Percentiles rank a stretch among this genome's conserved stretches.
Conservation (phyloP, 495 filamentous ascomycete species). For the Tuber aestivum region DNA sequence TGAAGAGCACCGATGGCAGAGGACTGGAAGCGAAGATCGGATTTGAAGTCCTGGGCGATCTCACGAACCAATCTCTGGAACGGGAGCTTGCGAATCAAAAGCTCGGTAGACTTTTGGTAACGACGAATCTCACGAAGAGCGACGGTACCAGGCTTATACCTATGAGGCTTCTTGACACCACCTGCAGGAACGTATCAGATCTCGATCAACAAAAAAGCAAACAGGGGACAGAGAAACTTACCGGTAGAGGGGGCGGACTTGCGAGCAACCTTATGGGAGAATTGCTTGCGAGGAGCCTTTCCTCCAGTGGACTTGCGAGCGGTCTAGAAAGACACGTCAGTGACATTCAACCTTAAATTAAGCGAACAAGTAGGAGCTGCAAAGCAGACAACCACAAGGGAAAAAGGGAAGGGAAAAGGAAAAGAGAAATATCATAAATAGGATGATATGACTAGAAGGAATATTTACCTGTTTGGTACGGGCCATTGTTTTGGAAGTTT, state of each 20-base stretch:
- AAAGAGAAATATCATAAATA: conserved; percentile 6
- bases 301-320: conserved; percentile 99
- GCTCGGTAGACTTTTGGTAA: conserved; percentile 99
- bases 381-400: conserved; percentile 1
- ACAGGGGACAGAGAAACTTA: conserved; percentile 21
- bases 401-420: too few species aligned
- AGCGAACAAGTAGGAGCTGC: conserved; percentile 21
- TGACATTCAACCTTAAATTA: conserved; percentile 17
- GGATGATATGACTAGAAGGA: conserved; percentile 6
- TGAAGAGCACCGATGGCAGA: conserved; percentile 99
- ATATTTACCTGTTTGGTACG: conserved; percentile 78
- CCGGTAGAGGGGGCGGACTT: conserved; percentile 68
- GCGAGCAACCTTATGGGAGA: conserved; percentile 77
- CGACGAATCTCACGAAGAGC: conserved; percentile 99
- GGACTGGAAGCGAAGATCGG: conserved; percentile 98
- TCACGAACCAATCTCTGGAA: conserved; percentile 99
- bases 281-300: conserved; percentile 98
- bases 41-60: conserved; percentile 99
- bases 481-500: conserved; percentile 66
- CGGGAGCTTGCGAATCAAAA: conserved; percentile 99
- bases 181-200: conserved; percentile 56
- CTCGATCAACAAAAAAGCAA: not conserved
- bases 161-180: conserved; percentile 99
- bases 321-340: conserved; percentile 51
- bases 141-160: conserved; percentile 99